Evolutionary conservation across 108 stramenopile genomes (phyloP).

Genomic region (Nitzschia sp.): DNA sequence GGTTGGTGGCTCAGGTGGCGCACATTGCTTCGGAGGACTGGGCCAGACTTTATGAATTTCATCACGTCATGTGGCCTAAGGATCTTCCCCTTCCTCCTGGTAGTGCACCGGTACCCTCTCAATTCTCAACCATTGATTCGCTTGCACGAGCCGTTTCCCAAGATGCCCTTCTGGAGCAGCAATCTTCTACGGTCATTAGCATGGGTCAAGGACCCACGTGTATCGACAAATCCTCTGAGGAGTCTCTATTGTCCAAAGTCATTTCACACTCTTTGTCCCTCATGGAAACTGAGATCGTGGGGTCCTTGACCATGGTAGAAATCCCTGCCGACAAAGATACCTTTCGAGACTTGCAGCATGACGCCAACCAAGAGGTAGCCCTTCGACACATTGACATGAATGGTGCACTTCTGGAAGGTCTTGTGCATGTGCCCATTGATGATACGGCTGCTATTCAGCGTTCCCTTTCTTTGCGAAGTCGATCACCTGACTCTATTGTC

Average conservation of each 20-base stretch:
- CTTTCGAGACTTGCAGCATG: slow-evolving; percentile 47
- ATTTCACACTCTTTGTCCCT: slow-evolving; percentile 17
- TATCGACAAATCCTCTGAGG: not conserved
- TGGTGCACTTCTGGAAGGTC: slow-evolving; percentile 53
- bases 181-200: slow-evolving; percentile 29
- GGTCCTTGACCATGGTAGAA: slow-evolving; percentile 46
- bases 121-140: slow-evolving; percentile 25
- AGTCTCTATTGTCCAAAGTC: slow-evolving; percentile 20
- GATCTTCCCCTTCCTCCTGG: not conserved
- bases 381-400: slow-evolving; percentile 19
- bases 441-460: slow-evolving; percentile 4
- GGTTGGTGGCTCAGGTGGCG: slow-evolving; percentile 65
- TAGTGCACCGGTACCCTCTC: not conserved
- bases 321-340: slow-evolving; percentile 48
- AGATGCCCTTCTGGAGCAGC: slow-evolving; percentile 41
- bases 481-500: slow-evolving; percentile 13
- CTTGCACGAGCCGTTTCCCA: slow-evolving; percentile 36
- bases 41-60: slow-evolving; percentile 48
- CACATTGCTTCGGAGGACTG: slow-evolving; percentile 49
- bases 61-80: slow-evolving; percentile 56
- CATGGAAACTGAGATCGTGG: slow-evolving; percentile 23
- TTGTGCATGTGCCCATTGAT: slow-evolving; percentile 50
- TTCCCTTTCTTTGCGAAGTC: too few relatives aligned
- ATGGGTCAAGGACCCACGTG: slow-evolving; percentile 25
- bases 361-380: slow-evolving; percentile 14